phyloP scores from a whole-genome alignment of 257 asterid genomes.

The Primulina eburnea region DNA sequence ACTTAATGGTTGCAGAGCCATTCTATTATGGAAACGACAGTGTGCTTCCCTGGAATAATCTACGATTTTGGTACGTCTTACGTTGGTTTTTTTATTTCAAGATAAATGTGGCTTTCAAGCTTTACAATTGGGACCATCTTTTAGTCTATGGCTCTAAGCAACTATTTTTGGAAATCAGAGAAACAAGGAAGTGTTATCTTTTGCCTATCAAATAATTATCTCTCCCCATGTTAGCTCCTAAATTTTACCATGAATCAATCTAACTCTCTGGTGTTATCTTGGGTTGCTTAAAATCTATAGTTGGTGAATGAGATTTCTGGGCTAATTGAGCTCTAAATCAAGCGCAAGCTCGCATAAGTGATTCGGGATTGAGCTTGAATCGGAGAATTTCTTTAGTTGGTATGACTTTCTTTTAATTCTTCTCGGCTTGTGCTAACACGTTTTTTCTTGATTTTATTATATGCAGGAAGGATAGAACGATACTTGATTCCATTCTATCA shows the following conservation, averaged over 20 bases:
- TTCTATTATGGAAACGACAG: conserved; percentile 73
- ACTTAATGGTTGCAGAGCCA: conserved; percentile 81
- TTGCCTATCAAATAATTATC: too few species aligned
- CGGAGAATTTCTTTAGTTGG: conserved; percentile 1
- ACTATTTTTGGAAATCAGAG: background rate
- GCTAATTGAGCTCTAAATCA: background rate
- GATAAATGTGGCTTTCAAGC: background rate
- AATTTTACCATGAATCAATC: background rate
- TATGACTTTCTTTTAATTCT: background rate
- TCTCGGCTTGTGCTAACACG: background rate
- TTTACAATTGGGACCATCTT: background rate
- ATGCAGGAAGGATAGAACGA: conserved; percentile 73
- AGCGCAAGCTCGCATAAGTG: background rate
- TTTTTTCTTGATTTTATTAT: conserved; percentile 21
- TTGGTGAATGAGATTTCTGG: background rate
- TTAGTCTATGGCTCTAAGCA: background rate
- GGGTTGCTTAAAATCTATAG: background rate
- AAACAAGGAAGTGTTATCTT: background rate
- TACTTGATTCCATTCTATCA: conserved; percentile 59
- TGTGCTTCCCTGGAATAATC: conserved; percentile 85
- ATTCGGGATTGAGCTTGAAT: conserved; percentile 3
- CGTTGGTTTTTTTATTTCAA: background rate
- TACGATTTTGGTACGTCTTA: conserved; percentile 76
- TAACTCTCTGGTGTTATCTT: background rate
- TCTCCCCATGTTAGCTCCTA: background rate